These are phyloP conservation scores for Geranium brycei DNA, from an alignment of 345 rosid genomes.

Conservation along the genomic window DNA sequence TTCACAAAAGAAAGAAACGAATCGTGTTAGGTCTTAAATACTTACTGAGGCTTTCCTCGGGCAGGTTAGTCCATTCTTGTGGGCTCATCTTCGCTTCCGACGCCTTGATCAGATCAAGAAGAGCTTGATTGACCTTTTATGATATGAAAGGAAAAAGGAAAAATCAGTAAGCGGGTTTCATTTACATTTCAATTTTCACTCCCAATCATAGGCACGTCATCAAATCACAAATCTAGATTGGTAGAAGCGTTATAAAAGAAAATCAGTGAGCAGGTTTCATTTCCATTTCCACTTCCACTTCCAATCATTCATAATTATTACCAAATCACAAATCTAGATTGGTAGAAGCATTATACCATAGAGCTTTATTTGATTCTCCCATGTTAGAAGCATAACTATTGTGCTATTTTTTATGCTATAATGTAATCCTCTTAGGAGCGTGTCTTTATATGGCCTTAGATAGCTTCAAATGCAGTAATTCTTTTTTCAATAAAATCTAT, in stretches of 20 bases:
- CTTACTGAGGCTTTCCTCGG: conserved; percentile 39
- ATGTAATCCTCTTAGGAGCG: background rate
- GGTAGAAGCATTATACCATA: background rate
- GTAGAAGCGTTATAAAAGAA: background rate
- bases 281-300: background rate
- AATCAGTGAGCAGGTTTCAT: background rate
- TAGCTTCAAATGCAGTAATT: background rate
- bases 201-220: background rate
- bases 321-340: background rate
- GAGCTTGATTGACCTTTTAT: conserved; percentile 75
- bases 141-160: no score
- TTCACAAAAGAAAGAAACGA: background rate
- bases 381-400: no score
- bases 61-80: conserved; percentile 64
- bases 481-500: background rate
- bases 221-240: background rate
- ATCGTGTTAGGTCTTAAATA: background rate
- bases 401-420: no score
- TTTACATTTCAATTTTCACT: background rate
- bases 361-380: no score
- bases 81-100: conserved; percentile 44
- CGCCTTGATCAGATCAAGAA: conserved; percentile 50
- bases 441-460: background rate
- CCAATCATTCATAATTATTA: background rate
- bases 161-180: background rate